Percentiles rank a stretch among this genome's conserved stretches.
Evolutionary conservation across 768 basidiomycete genomes (phyloP).

Genomic region (Pulveroboletus frians): DNA sequence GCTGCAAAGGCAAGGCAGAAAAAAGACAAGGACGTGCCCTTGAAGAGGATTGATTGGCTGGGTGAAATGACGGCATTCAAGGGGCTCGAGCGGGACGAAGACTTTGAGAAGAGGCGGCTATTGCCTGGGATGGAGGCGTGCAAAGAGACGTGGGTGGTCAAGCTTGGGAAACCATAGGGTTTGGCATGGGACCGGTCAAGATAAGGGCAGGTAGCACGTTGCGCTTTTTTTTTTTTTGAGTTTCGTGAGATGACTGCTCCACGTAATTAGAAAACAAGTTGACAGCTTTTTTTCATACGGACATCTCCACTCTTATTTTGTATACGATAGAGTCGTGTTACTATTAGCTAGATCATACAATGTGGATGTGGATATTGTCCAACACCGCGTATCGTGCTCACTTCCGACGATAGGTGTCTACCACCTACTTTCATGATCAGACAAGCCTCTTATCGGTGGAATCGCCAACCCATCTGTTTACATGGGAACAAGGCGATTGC

Average conservation of each 20-base stretch:
- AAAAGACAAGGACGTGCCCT: conserved; percentile 29
- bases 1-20: conserved; percentile 48
- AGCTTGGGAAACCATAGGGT: conserved; percentile 34
- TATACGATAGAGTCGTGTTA: no score
- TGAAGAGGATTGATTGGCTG: conserved; percentile 61
- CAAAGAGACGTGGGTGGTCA: conserved; percentile 58
- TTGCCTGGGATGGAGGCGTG: conserved; percentile 40
- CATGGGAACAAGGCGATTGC: no score
- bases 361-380: no score
- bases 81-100: conserved; percentile 58
- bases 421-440: no score
- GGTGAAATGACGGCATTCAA: conserved; percentile 55
- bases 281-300: no score
- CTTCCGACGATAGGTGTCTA: no score
- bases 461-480: no score
- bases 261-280: no score
- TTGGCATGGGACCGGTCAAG: not conserved
- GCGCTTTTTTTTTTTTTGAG: not conserved
- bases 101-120: conserved; percentile 46
- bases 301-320: not conserved
- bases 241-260: not conserved
- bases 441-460: no score
- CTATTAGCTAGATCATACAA: no score
- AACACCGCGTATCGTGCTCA: no score
- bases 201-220: not conserved